Evolutionary conservation across 1,284 basidiomycete species (phyloP), one percentile per base, ranked within the genome.

Genomic region (Melampsora larici-populina): DNA sequence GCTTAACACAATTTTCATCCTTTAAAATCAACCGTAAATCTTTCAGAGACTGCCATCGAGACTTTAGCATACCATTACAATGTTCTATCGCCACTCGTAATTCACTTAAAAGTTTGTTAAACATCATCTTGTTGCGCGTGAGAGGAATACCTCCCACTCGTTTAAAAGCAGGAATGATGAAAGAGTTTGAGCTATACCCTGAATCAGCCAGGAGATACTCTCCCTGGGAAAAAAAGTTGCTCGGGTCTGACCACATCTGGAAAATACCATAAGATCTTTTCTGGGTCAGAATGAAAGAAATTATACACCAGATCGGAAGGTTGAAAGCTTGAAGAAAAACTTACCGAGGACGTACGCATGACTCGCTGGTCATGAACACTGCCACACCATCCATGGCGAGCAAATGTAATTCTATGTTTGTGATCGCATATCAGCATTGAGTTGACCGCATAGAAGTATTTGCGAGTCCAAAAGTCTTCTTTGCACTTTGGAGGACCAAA

Each of bases 11-110:
- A 1, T 43, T 43, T 43, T 43, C 13, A 13, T 43, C 40, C 40
- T 43, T 43, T 11, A 43, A 43, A 13, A 43, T 4, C 13, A 43
- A 43, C 1, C 11, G 40, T 43, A 43, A 43, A 11, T 43, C 40
- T 43, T 43, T 46, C 24, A 72, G 26, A 13, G 70, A 72, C 31
- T 62, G 58, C 70, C 70, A 72, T 31, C 24, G 1, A 6, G 31
- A 48, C n/a, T 72, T 72, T 0, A 72, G n/a, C n/a, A 72, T 72
- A 5, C 70, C 70, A 48, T 63, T 72, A 29, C 58, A 48, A 29
- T 72, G 70, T 29, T 72, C 70, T 5, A 72, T 46, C 7, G 3
- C 18, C 2, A 72, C 70, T 1, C 60, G 33, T 3, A 9, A 7
- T 26, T 26, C 13, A 33, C 58, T 62, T 2, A 72, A 17, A 7